Evolutionary conservation across 192 early-diverging fungal genomes (phyloP).

Genomic region (Coemansia sp.): DNA sequence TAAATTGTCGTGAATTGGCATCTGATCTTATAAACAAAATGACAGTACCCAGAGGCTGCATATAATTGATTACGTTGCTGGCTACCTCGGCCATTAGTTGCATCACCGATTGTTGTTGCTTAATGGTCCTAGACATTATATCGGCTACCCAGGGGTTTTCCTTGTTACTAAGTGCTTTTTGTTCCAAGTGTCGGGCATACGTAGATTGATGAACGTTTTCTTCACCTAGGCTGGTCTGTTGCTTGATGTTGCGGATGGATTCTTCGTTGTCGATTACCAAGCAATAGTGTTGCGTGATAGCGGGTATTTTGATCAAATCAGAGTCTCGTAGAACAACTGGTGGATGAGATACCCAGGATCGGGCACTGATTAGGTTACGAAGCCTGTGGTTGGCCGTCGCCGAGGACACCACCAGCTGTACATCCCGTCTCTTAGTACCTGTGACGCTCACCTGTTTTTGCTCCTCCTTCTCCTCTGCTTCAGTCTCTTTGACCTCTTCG

Average conservation of each 20-base stretch:
- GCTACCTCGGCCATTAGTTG: constrained; percentile 41
- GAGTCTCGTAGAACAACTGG: not conserved
- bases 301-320: not conserved
- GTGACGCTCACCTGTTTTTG: too few relatives aligned
- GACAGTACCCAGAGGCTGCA: constrained; percentile 13
- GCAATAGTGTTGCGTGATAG: constrained; percentile 29
- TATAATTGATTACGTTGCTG: constrained; percentile 23
- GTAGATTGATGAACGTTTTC: not conserved
- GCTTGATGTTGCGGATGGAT: constrained; percentile 31
- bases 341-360: not conserved
- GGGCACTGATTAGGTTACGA: constrained; percentile 3
- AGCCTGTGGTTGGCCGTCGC: constrained; percentile 30
- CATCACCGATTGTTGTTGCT: constrained; percentile 17
- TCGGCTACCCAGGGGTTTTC: not conserved
- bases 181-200: not conserved
- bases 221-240: not conserved
- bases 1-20: constrained; percentile 26
- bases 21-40: constrained; percentile 36
- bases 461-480: too few relatives aligned
- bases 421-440: too few relatives aligned
- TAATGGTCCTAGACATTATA: not conserved
- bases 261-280: constrained; percentile 37
- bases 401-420: constrained; percentile 26
- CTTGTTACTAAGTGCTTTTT: not conserved
- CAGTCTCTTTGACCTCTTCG: constrained; percentile 1